Evolutionary conservation across 805 yeast species (phyloP), one percentile per base, ranked within the genome.

Genomic region (Ogataea methanolica): DNA sequence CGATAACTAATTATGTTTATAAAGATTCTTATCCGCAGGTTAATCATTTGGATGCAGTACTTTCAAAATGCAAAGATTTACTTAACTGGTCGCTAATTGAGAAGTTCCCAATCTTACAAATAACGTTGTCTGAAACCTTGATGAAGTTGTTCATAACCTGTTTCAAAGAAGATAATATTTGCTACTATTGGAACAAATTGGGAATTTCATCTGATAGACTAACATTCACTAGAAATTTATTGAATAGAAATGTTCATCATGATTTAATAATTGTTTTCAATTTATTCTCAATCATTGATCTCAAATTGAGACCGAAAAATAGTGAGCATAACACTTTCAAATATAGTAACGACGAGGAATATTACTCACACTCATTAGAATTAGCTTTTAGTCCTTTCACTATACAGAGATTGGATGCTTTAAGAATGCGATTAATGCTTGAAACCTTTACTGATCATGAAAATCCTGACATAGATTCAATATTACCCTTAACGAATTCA

Each of bases 71-170:
- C 36, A 57, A 53, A 41, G 60, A 60, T 4, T 42, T 66, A 9
- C 48, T 67, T 5, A 63, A 58, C 35, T 66, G 68, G 67, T 47
- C 62, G 1, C 40, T 62, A 9, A 46, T 67, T 11, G 15, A 42
- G 1, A 55, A 52, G 21, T 61, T 66, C 23, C 55, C 61, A 1
- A 36, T 48, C 1, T 43, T 66, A 12, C 71, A 66, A 42, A 36
- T 59, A 0, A 39, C 54, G 3, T 39, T 67, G 16, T 54, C 69
- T 2, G 60, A 58, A 39, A 50, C 60, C 2, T 39, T 66, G 23
- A 47, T 67, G 51, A 60, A 58, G 40, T 26, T 62, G 4, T 50
- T 59, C 4, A 42, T 61, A 2, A 36, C 39, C 7, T 56, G 55
- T 12, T 35, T 46, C 16, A 43, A 51, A 21, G n/a, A 38, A 9